Evolutionary conservation across 176 grass and related monocot species (phyloP), one percentile per base, ranked within the genome.

Genomic region (Oryza rufipogon): DNA sequence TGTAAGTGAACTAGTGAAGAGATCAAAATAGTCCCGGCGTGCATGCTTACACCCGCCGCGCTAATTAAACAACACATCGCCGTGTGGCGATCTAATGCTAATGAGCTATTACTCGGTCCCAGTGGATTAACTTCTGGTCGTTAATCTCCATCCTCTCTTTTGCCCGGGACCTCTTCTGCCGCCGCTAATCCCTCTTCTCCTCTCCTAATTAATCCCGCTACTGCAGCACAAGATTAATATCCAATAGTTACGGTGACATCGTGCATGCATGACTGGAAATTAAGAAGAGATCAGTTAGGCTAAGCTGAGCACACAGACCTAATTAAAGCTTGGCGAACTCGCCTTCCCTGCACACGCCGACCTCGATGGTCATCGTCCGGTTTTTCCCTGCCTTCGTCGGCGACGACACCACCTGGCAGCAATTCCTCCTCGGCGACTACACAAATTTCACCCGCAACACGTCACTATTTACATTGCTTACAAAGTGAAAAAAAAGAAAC

Each of bases 391-490:
- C 6, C n/a, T 90, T 73, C 68, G 56, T 93, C 15, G 93, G 93
- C 33, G 91, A 92, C 58, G 96, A 93, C 64, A 92, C 7, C 74
- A 98, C 93, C 79, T 70, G 93, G 86, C 96, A 98, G 85, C 93
- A 98, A 86, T 98, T 98, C 87, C 91, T 93, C 80, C 96, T 85
- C 46, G 96, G 96, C 14, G 93, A 90, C 96, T 98, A 79, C 66
- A 69, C 32, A 76, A 22, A 77, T 82, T n/a, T 11, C 45, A 79
- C 74, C 8, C 15, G 12, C 11, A 12, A 28, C 64, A 13, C 42
- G 2, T 44, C 9, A 44, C 42, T 44, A 44, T 44, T 44, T 44
- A 47, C 45, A 47, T 47, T 64, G n/a, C 12, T 64, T 26, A 64
- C 30, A 2, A 32, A 32, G 30, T 32, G 2, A 32, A 32, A 32